A percentile compares a stretch with the other conserved stretches of the same genome.
phyloP scores from a whole-genome alignment of 169 alveolate species.

The Plasmodium relictum region DNA sequence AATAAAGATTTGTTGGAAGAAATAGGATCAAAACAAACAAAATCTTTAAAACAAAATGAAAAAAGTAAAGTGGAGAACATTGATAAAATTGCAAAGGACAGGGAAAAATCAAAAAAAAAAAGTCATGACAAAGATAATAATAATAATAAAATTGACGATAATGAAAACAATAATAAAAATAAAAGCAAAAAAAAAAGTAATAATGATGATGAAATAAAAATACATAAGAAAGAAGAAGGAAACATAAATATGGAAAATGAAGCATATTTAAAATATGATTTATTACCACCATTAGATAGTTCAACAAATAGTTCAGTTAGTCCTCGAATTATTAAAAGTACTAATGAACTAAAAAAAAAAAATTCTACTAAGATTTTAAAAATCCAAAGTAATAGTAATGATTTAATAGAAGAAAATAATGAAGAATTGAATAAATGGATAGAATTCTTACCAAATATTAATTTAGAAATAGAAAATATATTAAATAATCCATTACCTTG shows the following conservation, averaged over 20 bases:
- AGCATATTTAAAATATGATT: constrained; percentile 4
- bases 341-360: constrained; percentile 63
- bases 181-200: constrained; percentile 16
- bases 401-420: constrained; percentile 19
- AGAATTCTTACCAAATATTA: constrained; percentile 31
- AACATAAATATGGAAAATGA: constrained; percentile 15
- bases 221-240: constrained; percentile 3
- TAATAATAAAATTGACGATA: background rate
- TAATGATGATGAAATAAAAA: constrained; percentile 14
- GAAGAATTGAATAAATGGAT: constrained; percentile 59
- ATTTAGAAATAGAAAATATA: constrained; percentile 24
- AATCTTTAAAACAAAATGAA: constrained; percentile 30
- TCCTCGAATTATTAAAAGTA: constrained; percentile 26
- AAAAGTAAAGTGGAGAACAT: constrained; percentile 11
- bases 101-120: constrained; percentile 8
- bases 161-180: constrained; percentile 4
- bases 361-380: constrained; percentile 38
- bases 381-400: constrained; percentile 30
- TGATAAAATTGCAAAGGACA: constrained; percentile 18
- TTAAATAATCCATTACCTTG: constrained; percentile 60
- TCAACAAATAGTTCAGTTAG: constrained; percentile 64
- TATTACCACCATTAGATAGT: constrained; percentile 9
- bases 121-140: background rate
- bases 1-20: constrained; percentile 1
- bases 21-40: constrained; percentile 6